Evolutionary conservation across 306 rosid genomes (phyloP).

Genomic region (Abrus pulchellus): DNA sequence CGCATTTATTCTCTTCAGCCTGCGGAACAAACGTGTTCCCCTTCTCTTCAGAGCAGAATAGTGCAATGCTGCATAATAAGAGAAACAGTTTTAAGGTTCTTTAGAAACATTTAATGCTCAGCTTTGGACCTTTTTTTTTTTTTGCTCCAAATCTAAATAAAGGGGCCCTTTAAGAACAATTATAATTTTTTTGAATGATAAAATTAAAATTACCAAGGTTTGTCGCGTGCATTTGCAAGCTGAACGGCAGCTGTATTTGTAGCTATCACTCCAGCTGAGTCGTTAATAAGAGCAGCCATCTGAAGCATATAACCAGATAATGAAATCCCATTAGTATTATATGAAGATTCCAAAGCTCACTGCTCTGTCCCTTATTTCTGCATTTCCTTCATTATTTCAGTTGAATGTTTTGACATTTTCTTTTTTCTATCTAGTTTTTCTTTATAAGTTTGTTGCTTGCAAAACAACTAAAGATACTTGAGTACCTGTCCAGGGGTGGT

Average conservation of each 20-base stretch:
- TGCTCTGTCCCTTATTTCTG: slow-evolving; percentile 24
- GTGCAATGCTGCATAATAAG: slow-evolving; percentile 68
- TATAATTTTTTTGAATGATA: slow-evolving; percentile 25
- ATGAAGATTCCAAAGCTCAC: slow-evolving; percentile 17
- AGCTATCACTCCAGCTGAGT: slow-evolving; percentile 80
- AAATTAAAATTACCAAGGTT: slow-evolving; percentile 69
- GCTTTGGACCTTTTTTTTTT: neutral
- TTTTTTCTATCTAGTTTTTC: neutral
- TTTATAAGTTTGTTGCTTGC: slow-evolving; percentile 9
- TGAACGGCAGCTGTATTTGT: slow-evolving; percentile 91
- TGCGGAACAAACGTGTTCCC: slow-evolving; percentile 73
- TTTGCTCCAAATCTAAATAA: neutral
- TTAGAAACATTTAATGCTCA: slow-evolving; percentile 12
- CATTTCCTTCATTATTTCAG: slow-evolving; percentile 5
- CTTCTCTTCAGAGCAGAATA: slow-evolving; percentile 80
- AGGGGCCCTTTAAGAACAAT: neutral
- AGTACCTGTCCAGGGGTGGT: slow-evolving; percentile 96
- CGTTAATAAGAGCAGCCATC: slow-evolving; percentile 87
- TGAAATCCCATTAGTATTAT: slow-evolving; percentile 23
- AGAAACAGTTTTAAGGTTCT: slow-evolving; percentile 13
- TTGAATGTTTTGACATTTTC: slow-evolving; percentile 8
- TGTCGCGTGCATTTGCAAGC: slow-evolving; percentile 75
- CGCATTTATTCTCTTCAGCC: slow-evolving; percentile 79
- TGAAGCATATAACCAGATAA: slow-evolving; percentile 49
- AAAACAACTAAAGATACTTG: slow-evolving; percentile 15